A percentile compares a stretch with the other conserved stretches of the same genome.
These are phyloP conservation scores for Pelargonium cotyledonis DNA, from an alignment of 441 rosid genomes.

Conservation along the genomic window DNA sequence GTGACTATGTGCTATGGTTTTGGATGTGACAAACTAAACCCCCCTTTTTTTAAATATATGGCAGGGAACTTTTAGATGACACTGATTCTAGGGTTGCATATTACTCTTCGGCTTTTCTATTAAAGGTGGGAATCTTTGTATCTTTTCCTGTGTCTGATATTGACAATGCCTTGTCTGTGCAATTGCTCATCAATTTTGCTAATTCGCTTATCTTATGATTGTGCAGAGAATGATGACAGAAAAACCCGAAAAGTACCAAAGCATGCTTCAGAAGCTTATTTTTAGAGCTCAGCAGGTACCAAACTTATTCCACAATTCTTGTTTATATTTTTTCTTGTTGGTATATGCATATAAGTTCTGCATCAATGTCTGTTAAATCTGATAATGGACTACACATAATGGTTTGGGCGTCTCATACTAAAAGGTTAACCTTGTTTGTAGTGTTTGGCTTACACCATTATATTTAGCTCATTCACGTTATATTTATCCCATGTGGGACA, in stretches of 20 bases:
- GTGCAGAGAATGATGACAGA: slow-evolving; percentile 98
- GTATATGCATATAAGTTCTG: neutral
- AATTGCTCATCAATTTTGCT: slow-evolving; percentile 18
- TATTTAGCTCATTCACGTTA: no score
- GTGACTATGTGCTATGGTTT: no score
- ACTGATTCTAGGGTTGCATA: slow-evolving; percentile 97
- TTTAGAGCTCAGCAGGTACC: slow-evolving; percentile 95
- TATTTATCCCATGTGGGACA: no score
- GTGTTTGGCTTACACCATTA: no score
- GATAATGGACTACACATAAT: no score
- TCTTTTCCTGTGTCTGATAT: neutral
- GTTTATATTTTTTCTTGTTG: neutral
- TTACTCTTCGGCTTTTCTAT: slow-evolving; percentile 92
- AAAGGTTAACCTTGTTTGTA: no score
- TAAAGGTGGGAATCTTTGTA: slow-evolving; percentile 60
- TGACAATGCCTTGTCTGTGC: slow-evolving; percentile 6
- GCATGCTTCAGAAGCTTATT: slow-evolving; percentile 92
- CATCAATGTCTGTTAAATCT: neutral
- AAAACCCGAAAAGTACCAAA: slow-evolving; percentile 89
- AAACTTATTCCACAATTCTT: slow-evolving; percentile 4
- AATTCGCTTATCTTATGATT: slow-evolving; percentile 15
- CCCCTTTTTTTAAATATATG: slow-evolving; percentile 12
- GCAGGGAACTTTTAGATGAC: slow-evolving; percentile 94
- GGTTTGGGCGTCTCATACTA: no score
- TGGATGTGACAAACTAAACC: slow-evolving; percentile 9